Percentiles rank a stretch among this genome's conserved stretches.
phyloP scores from a whole-genome alignment of 2,329 filamentous ascomycete genomes.

The Xylariales sp. region DNA sequence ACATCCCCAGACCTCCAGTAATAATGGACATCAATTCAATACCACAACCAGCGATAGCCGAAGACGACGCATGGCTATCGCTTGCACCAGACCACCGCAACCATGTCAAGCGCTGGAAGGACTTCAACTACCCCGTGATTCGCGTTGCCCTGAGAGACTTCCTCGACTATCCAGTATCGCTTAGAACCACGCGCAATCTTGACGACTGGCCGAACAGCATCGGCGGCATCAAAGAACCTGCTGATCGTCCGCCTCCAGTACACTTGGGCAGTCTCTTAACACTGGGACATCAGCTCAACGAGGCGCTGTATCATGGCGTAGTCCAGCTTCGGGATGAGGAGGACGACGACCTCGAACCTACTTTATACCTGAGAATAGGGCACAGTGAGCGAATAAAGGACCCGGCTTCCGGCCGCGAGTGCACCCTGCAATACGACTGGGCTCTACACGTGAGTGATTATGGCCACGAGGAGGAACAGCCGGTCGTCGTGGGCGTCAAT shows the following conservation, averaged over 20 bases:
- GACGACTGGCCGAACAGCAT: not conserved
- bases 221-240: not conserved
- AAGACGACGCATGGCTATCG: not conserved
- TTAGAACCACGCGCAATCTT: too few species aligned
- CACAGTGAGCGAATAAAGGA: not conserved
- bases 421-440: not conserved
- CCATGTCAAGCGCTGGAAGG: not conserved
- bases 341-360: not conserved
- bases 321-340: not conserved
- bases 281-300: not conserved
- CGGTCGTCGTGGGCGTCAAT: not conserved
- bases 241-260: too few species aligned
- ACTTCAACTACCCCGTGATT: slow-evolving; percentile 6
- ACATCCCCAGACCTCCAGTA: not conserved
- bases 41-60: not conserved
- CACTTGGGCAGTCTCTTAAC: not conserved
- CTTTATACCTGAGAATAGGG: not conserved
- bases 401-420: not conserved
- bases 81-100: not conserved
- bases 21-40: not conserved
- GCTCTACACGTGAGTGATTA: not conserved
- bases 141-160: not conserved
- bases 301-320: not conserved
- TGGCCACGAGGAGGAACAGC: not conserved
- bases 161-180: not conserved